Evolutionary conservation across 768 basidiomycete species (phyloP), one percentile per base, ranked within the genome.

Genomic region (Lactifluus volemus): DNA sequence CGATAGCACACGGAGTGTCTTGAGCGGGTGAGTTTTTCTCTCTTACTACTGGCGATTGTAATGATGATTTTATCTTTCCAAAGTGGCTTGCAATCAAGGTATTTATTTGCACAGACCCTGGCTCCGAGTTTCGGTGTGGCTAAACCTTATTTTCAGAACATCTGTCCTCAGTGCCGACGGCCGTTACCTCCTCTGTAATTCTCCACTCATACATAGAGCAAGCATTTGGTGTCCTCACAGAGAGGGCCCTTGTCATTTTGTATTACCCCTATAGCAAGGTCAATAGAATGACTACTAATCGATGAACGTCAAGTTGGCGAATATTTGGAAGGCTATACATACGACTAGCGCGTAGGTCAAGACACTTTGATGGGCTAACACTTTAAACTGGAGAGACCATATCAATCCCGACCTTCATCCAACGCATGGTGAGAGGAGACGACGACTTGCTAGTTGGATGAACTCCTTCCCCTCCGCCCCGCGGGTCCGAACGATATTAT

Each of bases 101-200:
- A 56, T 32, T 25, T n/a, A n/a, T 25, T 25, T 55, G 61, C 41
- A 38, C 3, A 45, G 3, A 53, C 12, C 39, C 19, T 49, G 7
- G 10, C 6, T 21, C 36, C 29, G 38, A 38, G 65, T 32, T 68
- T 45, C 21, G 39, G 14, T 45, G 41, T 25, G 41, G 12, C 55
- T 55, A 32, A 61, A 25, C 25, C 41, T 21, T 21, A 56, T 54
- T 50, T 29, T 60, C 2, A 92, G 88, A 93, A 90, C 64, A 92
- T 94, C 44, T 95, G 92, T 69, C 92, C 92, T n/a, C 85, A 92
- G 62, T 93, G 92, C 73, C 86, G 92, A 63, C 76, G 92, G 61
- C 85, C 87, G 17, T 71, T 95, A 50, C 92, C 92, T 10, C 89
- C 91, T 0, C 74, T 94, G 47, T 94, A 75, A 77, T 45, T 15